Percentiles rank a stretch among this genome's conserved stretches.
These are phyloP conservation scores for Digitaria exilis DNA, from an alignment of 202 grass and related monocot species.

Conservation along the genomic window DNA sequence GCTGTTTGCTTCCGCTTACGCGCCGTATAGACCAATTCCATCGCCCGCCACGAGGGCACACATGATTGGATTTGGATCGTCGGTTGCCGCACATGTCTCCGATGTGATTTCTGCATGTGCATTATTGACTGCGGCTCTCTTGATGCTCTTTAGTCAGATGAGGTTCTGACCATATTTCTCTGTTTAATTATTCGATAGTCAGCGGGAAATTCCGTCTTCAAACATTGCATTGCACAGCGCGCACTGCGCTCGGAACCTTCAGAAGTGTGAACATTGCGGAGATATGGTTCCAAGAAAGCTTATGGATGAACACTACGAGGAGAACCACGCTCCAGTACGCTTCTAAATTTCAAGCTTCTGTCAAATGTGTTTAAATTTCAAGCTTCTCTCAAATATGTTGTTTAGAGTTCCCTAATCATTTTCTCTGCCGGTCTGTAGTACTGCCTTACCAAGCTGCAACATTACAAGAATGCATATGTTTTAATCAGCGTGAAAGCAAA, in stretches of 20 bases:
- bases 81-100: not conserved
- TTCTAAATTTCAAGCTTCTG: conserved; percentile 1
- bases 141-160: conserved; percentile 36
- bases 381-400: conserved; percentile 11
- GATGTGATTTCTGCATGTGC: not conserved
- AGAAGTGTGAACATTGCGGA: conserved; percentile 63
- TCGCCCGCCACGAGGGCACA: not conserved
- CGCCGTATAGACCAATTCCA: not conserved
- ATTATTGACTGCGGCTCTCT: not conserved
- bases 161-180: not conserved
- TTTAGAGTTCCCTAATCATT: not conserved
- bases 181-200: conserved; percentile 34
- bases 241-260: conserved; percentile 73
- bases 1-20: not conserved
- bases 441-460: not conserved
- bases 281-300: conserved; percentile 69
- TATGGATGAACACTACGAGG: conserved; percentile 66
- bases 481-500: not conserved
- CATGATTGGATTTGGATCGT: not conserved
- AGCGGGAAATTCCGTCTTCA: conserved; percentile 53
- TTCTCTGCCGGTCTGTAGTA: not conserved
- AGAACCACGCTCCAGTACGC: conserved; percentile 64
- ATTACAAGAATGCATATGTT: not conserved
- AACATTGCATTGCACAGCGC: conserved; percentile 66
- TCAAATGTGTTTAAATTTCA: conserved; percentile 11